Evolutionary conservation across 2,329 filamentous ascomycete genomes (phyloP).

Genomic region (Arthrobotrys pseudoclavata): DNA sequence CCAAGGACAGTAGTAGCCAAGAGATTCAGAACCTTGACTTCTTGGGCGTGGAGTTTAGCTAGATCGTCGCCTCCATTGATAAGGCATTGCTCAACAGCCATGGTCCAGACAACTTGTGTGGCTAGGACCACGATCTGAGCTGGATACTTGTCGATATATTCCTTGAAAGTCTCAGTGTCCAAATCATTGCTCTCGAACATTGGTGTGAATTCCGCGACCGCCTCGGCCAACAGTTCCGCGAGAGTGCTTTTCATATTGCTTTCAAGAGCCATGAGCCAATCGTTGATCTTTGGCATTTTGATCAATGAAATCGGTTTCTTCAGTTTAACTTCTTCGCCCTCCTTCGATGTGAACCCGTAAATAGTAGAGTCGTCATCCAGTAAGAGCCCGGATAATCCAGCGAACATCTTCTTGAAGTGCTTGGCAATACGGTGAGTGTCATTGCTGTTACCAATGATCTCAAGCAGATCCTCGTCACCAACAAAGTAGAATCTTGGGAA

Average conservation of each 20-base stretch:
- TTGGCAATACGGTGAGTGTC: conserved; percentile 96
- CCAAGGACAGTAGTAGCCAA: conserved; percentile 90
- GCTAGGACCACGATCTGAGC: conserved; percentile 96
- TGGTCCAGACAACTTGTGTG: conserved; percentile 94
- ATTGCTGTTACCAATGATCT: conserved; percentile 99
- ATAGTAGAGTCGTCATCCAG: conserved; percentile 94
- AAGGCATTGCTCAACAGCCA: conserved; percentile 80
- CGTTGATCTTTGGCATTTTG: conserved; percentile 96
- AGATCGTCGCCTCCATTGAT: conserved; percentile 80
- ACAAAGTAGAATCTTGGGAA: conserved; percentile 99
- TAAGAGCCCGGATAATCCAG: conserved; percentile 87
- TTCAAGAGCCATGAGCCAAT: conserved; percentile 96
- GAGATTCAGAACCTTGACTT: conserved; percentile 85
- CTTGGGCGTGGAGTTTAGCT: conserved; percentile 79
- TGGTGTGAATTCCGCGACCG: conserved; percentile 82
- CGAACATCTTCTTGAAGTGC: conserved; percentile 99
- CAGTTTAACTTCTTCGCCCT: conserved; percentile 87
- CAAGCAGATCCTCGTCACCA: conserved; percentile 95
- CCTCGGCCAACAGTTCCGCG: conserved; percentile 89
- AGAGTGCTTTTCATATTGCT: conserved; percentile 93
- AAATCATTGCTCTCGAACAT: conserved; percentile 81
- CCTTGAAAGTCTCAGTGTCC: conserved; percentile 77
- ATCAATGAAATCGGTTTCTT: conserved; percentile 92
- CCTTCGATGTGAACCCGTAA: conserved; percentile 92
- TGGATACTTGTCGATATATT: conserved; percentile 87